phyloP scores from a whole-genome alignment of 2,329 filamentous ascomycete genomes.

The Fusarium sacchari region DNA sequence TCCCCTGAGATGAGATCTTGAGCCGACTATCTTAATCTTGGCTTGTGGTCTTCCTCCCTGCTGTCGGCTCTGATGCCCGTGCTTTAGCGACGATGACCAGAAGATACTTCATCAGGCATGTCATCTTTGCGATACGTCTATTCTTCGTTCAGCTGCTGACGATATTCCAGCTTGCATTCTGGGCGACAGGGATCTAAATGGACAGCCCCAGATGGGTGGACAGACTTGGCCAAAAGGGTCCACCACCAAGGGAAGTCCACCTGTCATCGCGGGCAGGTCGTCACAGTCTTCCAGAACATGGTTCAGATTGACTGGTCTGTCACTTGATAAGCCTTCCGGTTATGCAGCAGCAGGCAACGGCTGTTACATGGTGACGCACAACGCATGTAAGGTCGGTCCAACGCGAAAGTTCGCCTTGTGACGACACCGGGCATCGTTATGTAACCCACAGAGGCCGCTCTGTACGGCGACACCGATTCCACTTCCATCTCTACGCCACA shows the following conservation, averaged over 20 bases:
- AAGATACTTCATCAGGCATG: not conserved
- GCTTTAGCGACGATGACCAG: not conserved
- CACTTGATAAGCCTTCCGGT: not conserved
- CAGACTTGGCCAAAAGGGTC: constrained; percentile 11
- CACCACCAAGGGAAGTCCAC: constrained; percentile 7
- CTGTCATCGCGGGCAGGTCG: not conserved
- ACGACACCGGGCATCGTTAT: not conserved
- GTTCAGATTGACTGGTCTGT: not conserved
- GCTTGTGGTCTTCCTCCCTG: not conserved
- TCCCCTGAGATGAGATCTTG: constrained; percentile 9
- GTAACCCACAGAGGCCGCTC: not conserved
- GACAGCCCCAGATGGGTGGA: constrained; percentile 17
- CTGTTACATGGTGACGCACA: not conserved
- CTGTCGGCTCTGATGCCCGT: not conserved
- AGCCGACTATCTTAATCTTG: not conserved
- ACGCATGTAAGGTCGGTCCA: not conserved
- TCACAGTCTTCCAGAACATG: not conserved
- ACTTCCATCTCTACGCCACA: constrained; percentile 6
- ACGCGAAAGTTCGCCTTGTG: not conserved
- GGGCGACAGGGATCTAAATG: constrained; percentile 30
- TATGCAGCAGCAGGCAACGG: not conserved
- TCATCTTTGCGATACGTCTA: not conserved
- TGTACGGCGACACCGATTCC: not conserved
- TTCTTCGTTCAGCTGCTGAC: constrained; percentile 27
- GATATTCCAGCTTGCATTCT: constrained; percentile 7